Conservation (phyloP, 352 stramenopile genomes). For the Aphanomyces stellatus region DNA sequence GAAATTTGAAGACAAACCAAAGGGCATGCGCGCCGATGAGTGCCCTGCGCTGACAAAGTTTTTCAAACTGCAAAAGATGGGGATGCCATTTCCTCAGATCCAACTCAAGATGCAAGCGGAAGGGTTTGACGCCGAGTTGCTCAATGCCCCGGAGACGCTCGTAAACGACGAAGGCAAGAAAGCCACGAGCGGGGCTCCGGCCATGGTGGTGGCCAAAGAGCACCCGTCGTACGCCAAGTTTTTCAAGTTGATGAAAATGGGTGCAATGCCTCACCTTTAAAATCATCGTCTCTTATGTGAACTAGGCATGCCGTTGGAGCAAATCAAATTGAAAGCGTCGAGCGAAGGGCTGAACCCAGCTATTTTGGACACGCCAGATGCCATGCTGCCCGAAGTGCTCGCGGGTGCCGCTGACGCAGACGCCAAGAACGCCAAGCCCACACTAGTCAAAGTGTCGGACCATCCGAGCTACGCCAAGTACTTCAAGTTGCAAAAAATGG, state of each 20-base stretch:
- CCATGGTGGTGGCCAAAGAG: constrained; percentile 42
- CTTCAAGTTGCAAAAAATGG: constrained; percentile 95
- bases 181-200: constrained; percentile 39
- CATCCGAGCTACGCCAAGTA: constrained; percentile 90
- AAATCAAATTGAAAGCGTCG: constrained; percentile 22
- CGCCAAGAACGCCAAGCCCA: constrained; percentile 19
- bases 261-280: constrained; percentile 22
- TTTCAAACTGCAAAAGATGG: constrained; percentile 26
- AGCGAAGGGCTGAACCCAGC: constrained; percentile 19
- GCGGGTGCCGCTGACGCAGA: constrained; percentile 49
- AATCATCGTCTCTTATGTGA: not conserved
- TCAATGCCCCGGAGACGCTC: constrained; percentile 14
- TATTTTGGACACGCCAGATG: constrained; percentile 22
- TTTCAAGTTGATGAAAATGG: constrained; percentile 81
- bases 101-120: constrained; percentile 85
- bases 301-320: constrained; percentile 23
- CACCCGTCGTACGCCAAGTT: constrained; percentile 83
- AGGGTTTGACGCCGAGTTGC: constrained; percentile 17
- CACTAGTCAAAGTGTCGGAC: constrained; percentile 23
- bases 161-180: constrained; percentile 25
- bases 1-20: constrained; percentile 1
- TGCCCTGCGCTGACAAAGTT: constrained; percentile 19
- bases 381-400: not conserved
- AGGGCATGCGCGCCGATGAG: constrained; percentile 21
- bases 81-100: constrained; percentile 86